These are phyloP conservation scores for Raffaelea ambrosiae DNA, from an alignment of 2,329 filamentous ascomycete genomes.

Conservation along the genomic window DNA sequence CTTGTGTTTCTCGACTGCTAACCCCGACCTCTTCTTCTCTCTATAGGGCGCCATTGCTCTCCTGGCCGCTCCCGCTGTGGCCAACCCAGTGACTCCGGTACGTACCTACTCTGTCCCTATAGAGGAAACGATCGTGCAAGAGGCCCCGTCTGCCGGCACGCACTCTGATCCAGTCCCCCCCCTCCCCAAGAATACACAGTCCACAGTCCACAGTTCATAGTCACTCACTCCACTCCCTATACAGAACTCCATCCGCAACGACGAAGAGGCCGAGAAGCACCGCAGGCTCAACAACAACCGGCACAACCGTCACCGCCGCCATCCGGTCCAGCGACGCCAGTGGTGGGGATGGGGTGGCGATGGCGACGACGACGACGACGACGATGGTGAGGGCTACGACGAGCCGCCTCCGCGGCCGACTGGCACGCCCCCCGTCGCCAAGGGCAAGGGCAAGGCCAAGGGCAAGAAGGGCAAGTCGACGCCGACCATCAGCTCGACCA, in stretches of 20 bases:
- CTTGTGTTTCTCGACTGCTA: too few relatives aligned
- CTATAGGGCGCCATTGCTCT: slow-evolving; percentile 8
- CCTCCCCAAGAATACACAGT: too few relatives aligned
- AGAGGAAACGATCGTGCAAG: too few relatives aligned
- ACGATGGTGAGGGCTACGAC: slow-evolving; percentile 6
- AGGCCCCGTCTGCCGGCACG: too few relatives aligned
- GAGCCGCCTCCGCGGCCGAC: background rate
- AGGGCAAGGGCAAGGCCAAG: slow-evolving; percentile 10
- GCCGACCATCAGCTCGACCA: background rate
- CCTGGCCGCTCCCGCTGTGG: slow-evolving; percentile 6
- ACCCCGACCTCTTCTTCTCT: background rate
- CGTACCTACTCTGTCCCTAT: too few relatives aligned
- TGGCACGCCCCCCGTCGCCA: background rate
- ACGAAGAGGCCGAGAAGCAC: slow-evolving; percentile 5
- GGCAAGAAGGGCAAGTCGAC: slow-evolving; percentile 7
- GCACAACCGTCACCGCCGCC: slow-evolving; percentile 1
- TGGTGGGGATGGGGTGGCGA: slow-evolving; percentile 4
- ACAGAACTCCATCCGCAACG: slow-evolving; percentile 3
- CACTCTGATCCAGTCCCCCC: too few relatives aligned
- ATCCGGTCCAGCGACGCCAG: slow-evolving; percentile 4
- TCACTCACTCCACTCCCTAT: too few relatives aligned
- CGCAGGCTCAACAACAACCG: too few relatives aligned
- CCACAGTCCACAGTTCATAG: too few relatives aligned
- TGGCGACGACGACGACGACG: slow-evolving; percentile 6
- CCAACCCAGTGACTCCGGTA: slow-evolving; percentile 7